Base-by-base conservation (phyloP, 768 basidiomycete genomes). In the Neoboletus subvelutipes region DNA sequence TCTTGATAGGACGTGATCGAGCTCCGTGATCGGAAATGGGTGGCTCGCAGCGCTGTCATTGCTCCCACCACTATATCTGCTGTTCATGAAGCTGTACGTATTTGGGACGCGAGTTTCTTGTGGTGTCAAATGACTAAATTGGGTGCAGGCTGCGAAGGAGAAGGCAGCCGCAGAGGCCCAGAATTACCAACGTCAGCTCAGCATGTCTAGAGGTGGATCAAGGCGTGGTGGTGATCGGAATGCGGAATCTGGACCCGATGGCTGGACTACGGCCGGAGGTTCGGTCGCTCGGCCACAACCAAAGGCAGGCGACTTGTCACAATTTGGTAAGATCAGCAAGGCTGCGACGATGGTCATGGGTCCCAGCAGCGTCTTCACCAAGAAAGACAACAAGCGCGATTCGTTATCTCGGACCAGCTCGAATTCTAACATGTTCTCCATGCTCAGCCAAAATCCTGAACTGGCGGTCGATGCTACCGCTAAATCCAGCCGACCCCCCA, bases 171-270 rank as follows among this genome's bases (percentile, higher is more conserved):
- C 77, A 22, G 86, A 81, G 68, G 88, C 79, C 66, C 85, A 84
- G 70, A 78, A 75, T 31, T 80, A 75, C 61, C 78, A 82, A 31
- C 82, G 86, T 3, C 82, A 81, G 46, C 77, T 85, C 50, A 86
- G 82, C 71, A 92, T 96, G 84, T 94, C 93, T 26, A 88, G 95
- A 39, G 88, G 90, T 39, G 92, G 93, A 39, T 98, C 95, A 54
- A 83, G 92, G 52, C 87, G 94, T 42, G 96, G 94, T 39, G 85
- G 83, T 18, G 83, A 90, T 9, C 81, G 88, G 57, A 80, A 77
- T 43, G 80, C 82, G 12, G 84, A 84, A 54, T 75, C 80, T 53
- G 85, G 84, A 28, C 80, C 87, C 31, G 94, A 98, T 57, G 92
- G 92, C n/a, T 98, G 95, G 94, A 83, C 89, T 36, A 86, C 87